Percentiles rank a stretch among this genome's conserved stretches.
Evolutionary conservation across 495 filamentous ascomycete species (phyloP).

Genomic region (Penicillium pancosmium): DNA sequence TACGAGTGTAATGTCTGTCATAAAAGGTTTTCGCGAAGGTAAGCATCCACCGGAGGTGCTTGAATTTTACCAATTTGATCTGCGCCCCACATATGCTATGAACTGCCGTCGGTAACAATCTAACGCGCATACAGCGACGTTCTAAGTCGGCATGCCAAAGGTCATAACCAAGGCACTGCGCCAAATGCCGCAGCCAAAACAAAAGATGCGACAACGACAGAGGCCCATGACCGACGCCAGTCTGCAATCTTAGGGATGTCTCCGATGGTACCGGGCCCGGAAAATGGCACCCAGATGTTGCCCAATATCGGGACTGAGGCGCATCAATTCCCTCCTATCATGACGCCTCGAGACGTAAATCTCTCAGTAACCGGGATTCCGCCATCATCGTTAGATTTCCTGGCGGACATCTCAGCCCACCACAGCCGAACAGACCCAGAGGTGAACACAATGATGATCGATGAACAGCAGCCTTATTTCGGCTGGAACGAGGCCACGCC

Average conservation of each 20-base stretch:
- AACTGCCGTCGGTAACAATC: conserved; percentile 7
- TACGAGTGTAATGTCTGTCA: conserved; percentile 56
- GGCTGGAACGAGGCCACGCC: conserved; percentile 39
- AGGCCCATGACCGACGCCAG: conserved; percentile 25
- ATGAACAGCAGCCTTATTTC: conserved; percentile 38
- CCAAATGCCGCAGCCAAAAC: conserved; percentile 26
- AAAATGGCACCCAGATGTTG: conserved; percentile 26
- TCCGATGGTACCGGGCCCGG: conserved; percentile 14
- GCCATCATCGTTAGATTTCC: conserved; percentile 40
- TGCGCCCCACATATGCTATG: not conserved
- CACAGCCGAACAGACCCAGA: conserved; percentile 39
- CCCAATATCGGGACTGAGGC: conserved; percentile 19
- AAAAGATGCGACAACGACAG: conserved; percentile 19
- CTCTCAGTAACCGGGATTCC: conserved; percentile 28
- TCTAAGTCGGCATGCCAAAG: conserved; percentile 54
- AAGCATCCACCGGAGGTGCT: conserved; percentile 6
- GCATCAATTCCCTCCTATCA: conserved; percentile 18
- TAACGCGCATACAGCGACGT: conserved; percentile 47
- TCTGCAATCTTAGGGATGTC: conserved; percentile 21
- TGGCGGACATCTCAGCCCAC: conserved; percentile 44
- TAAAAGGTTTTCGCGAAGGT: conserved; percentile 58
- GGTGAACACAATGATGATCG: conserved; percentile 38
- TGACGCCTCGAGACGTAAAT: conserved; percentile 30
- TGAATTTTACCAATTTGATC: not conserved
- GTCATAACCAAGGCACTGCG: conserved; percentile 38